Percentiles rank a stretch among this genome's conserved stretches.
phyloP scores from a whole-genome alignment of 2,329 filamentous ascomycete genomes.

The Penicillium sp. region DNA sequence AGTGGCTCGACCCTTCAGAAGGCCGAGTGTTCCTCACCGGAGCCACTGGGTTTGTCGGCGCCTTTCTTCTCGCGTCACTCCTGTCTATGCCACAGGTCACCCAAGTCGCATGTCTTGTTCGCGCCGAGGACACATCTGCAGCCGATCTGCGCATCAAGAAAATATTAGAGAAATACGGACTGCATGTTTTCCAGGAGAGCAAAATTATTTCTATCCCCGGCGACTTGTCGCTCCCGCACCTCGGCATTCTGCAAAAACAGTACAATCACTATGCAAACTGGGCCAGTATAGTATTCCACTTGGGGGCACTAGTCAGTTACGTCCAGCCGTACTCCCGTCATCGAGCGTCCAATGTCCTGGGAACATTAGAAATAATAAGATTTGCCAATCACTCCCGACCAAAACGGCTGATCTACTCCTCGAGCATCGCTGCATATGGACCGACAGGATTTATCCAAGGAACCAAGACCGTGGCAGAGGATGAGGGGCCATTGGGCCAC shows the following conservation, averaged over 20 bases:
- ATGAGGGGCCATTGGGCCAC: conserved; percentile 5
- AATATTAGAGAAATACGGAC: conserved; percentile 6
- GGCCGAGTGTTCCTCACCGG: conserved; percentile 11
- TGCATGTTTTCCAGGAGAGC: not conserved
- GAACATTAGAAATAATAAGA: not conserved
- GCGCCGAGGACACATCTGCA: not conserved
- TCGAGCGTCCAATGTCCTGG: conserved; percentile 8
- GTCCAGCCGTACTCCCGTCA: conserved; percentile 9
- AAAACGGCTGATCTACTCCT: conserved; percentile 22
- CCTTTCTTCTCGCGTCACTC: conserved; percentile 2
- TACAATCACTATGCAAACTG: not conserved
- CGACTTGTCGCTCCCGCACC: conserved; percentile 1
- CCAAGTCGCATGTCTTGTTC: not conserved
- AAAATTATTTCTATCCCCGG: conserved; percentile 11
- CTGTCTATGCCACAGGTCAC: not conserved
- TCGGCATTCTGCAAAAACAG: conserved; percentile 4
- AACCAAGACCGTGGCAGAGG: conserved; percentile 5
- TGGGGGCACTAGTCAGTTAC: conserved; percentile 13
- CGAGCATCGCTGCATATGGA: conserved; percentile 21
- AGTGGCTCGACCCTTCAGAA: conserved; percentile 5
- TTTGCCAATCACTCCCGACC: conserved; percentile 8
- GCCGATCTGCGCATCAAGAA: conserved; percentile 1
- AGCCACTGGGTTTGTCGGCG: conserved; percentile 11
- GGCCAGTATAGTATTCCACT: conserved; percentile 15
- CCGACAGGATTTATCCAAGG: conserved; percentile 3